Percentiles rank a stretch among this genome's conserved stretches.
These are phyloP conservation scores for Botrytis cinerea DNA, from an alignment of 2,329 filamentous ascomycete species.

Conservation along the genomic window DNA sequence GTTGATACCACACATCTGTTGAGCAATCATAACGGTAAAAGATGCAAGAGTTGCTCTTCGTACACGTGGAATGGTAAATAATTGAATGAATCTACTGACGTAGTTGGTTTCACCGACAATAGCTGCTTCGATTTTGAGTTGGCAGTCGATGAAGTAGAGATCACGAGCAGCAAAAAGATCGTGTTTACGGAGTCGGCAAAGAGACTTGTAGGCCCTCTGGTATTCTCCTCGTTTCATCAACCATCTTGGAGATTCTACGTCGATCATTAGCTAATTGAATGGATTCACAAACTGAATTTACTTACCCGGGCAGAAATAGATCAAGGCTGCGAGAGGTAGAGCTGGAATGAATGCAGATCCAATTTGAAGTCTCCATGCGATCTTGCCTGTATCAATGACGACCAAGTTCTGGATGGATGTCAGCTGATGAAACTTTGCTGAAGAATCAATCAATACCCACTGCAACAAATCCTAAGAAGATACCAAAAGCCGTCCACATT, in stretches of 20 bases:
- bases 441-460: background rate
- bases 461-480: constrained; percentile 50
- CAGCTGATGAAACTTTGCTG: background rate
- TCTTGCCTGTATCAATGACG: constrained; percentile 52
- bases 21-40: constrained; percentile 69
- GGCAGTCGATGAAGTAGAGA: constrained; percentile 57
- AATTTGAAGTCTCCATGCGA: constrained; percentile 64
- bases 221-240: constrained; percentile 48
- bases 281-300: background rate
- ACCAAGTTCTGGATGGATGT: constrained; percentile 45
- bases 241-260: constrained; percentile 54
- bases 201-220: constrained; percentile 56
- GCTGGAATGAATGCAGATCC: constrained; percentile 63
- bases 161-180: constrained; percentile 63
- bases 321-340: constrained; percentile 59
- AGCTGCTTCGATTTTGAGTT: constrained; percentile 48
- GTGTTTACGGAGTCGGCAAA: constrained; percentile 58
- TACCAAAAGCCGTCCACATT: constrained; percentile 65
- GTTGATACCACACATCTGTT: constrained; percentile 50
- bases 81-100: constrained; percentile 63
- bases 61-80: constrained; percentile 69
- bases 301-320: constrained; percentile 60
- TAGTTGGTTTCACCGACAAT: constrained; percentile 47
- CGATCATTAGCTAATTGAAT: background rate
- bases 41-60: constrained; percentile 74